Conservation (phyloP, 164 flowering plant species). For the Piper betle region DNA sequence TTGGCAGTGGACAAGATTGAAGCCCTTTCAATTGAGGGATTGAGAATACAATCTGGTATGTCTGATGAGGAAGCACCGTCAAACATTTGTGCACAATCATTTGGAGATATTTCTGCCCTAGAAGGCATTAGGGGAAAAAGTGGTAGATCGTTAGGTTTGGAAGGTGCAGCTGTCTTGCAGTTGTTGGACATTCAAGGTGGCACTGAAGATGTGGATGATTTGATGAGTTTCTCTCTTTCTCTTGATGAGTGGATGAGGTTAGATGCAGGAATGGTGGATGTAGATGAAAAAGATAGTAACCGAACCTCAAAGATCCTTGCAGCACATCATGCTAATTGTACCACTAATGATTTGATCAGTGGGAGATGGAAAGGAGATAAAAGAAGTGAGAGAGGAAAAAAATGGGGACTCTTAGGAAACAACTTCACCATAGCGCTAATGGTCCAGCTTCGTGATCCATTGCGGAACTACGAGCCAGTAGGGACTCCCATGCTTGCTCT, state of each 20-base stretch:
- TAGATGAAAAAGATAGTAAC: slow-evolving; percentile 50
- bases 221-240: slow-evolving; percentile 77
- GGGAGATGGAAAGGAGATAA: slow-evolving; percentile 43
- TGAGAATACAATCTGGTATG: slow-evolving; percentile 89
- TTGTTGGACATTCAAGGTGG: slow-evolving; percentile 55
- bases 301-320: slow-evolving; percentile 69
- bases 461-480: slow-evolving; percentile 85
- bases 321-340: slow-evolving; percentile 70
- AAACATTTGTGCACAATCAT: slow-evolving; percentile 46
- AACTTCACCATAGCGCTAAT: slow-evolving; percentile 79
- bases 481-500: slow-evolving; percentile 96
- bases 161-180: slow-evolving; percentile 72
- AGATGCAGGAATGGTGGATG: slow-evolving; percentile 74
- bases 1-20: slow-evolving; percentile 91
- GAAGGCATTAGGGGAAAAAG: slow-evolving; percentile 36
- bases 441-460: slow-evolving; percentile 94
- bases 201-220: slow-evolving; percentile 55
- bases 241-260: slow-evolving; percentile 92
- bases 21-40: slow-evolving; percentile 86
- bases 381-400: slow-evolving; percentile 38
- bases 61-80: slow-evolving; percentile 69
- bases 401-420: slow-evolving; percentile 77
- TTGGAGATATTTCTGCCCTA: slow-evolving; percentile 57
- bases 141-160: slow-evolving; percentile 56
- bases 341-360: slow-evolving; percentile 22